Evolutionary conservation across 2,329 filamentous ascomycete genomes (phyloP).

Genomic region (Aspergillus nomiae): DNA sequence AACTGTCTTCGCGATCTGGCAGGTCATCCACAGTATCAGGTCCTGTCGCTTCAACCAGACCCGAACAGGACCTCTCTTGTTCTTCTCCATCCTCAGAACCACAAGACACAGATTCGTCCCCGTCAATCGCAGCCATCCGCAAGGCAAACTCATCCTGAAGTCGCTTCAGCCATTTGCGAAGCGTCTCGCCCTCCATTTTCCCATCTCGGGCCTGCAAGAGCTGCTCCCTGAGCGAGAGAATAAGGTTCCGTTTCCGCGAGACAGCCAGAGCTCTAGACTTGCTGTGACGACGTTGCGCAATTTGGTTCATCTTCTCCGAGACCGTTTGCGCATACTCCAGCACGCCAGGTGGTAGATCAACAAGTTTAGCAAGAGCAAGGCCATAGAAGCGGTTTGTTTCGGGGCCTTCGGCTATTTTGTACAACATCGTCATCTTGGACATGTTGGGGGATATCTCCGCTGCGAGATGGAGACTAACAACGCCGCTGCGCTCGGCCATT

Average conservation of each 20-base stretch:
- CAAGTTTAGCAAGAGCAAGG: conserved; percentile 73
- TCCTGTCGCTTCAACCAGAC: no score
- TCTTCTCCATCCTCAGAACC: conserved; percentile 9
- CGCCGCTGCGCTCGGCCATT: conserved; percentile 72
- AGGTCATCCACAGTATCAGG: not conserved
- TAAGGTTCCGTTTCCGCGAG: conserved; percentile 68
- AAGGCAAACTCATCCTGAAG: conserved; percentile 75
- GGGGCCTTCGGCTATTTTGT: conserved; percentile 74
- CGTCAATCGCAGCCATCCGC: conserved; percentile 69
- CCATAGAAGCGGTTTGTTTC: conserved; percentile 78
- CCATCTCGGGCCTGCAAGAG: conserved; percentile 69
- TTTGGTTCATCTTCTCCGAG: conserved; percentile 61
- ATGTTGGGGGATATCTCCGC: conserved; percentile 63
- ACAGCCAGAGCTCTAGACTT: conserved; percentile 61
- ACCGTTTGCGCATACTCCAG: conserved; percentile 69
- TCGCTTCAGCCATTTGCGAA: conserved; percentile 65
- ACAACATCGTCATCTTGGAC: conserved; percentile 80
- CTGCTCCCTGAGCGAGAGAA: conserved; percentile 72
- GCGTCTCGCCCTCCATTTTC: conserved; percentile 63
- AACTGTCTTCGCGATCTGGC: not conserved
- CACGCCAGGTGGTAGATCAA: conserved; percentile 70
- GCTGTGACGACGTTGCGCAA: conserved; percentile 60
- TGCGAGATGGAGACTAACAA: conserved; percentile 78
- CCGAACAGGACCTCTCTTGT: not conserved
- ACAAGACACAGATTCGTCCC: conserved; percentile 24